Base-by-base conservation (phyloP, 140 eudicot genomes). In the Erigeron philadelphicus region DNA sequence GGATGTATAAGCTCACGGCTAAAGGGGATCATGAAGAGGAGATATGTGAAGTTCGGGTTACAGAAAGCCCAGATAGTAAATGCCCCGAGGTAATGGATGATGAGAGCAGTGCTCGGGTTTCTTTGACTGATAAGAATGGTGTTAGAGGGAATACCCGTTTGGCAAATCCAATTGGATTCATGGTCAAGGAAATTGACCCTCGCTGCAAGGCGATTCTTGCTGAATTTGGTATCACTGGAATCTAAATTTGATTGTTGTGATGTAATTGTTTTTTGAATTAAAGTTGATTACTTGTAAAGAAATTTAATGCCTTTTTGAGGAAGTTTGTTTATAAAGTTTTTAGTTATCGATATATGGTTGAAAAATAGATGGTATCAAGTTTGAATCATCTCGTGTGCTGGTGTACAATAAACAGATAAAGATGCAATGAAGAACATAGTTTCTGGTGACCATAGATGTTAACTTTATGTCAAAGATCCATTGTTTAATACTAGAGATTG, bases 1-100 rank as follows among this genome's bases (percentile, higher is more conserved):
- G 92, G 8, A 49, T 49, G 42, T 89, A 86, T 67, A 66, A 16
- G 44, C 35, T 89, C 11, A 40, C 53, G 1, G 84, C 79, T 5
- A 16, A 35, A 10, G 90, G 95, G 1, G 95, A 89, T 19, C 86
- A 84, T 35, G 95, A 80, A 76, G 73, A 84, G 21, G 90, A 82
- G 47, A 75, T 81, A 0, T 89, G 96, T 64, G 88, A 89, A 9
- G 96, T 89, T 10, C 15, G 17, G 41, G 75, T 72, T 6, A 49
- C 75, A 8, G 71, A 64, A 13, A 89, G 96, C 63, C 85, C 90
- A 0, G 68, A 50, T 25, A 44, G 52, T 0, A 85, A 78, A 21
- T 89, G 96, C 71, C 68, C 70, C 0, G 86, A 71, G 68, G 76
- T 72, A 0, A 75, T 78, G 82, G 72, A 64, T 8, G 85, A 72